These are phyloP conservation scores for Orbilia oligospora DNA, from an alignment of 2,329 filamentous ascomycete genomes.

Conservation along the genomic window DNA sequence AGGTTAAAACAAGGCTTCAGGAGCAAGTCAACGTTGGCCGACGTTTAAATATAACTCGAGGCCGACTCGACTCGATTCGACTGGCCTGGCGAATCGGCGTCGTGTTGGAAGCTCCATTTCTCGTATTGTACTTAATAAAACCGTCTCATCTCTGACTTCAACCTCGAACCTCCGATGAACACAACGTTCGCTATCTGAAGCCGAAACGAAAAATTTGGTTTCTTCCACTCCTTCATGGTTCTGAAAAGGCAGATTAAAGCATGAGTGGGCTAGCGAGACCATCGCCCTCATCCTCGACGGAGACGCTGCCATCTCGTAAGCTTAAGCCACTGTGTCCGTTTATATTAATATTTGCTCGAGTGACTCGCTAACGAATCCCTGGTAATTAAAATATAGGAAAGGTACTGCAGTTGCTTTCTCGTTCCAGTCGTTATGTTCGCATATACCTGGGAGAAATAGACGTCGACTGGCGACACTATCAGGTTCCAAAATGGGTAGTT, in stretches of 20 bases:
- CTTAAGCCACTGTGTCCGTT: conserved; percentile 16
- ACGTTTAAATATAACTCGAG: conserved; percentile 7
- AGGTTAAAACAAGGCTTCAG: too few relatives aligned
- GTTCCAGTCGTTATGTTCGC: conserved; percentile 51
- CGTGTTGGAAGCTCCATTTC: conserved; percentile 40
- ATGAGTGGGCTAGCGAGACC: conserved; percentile 54
- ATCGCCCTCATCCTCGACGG: conserved; percentile 17
- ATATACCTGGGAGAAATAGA: conserved; percentile 58
- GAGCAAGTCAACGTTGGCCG: conserved; percentile 27
- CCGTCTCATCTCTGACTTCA: background rate
- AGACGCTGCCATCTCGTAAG: conserved; percentile 54
- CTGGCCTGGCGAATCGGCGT: conserved; percentile 8
- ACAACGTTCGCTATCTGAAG: background rate
- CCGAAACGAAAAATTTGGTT: conserved; percentile 7
- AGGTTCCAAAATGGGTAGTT: conserved; percentile 57
- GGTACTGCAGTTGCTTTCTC: conserved; percentile 42
- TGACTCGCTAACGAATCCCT: background rate
- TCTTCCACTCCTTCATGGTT: conserved; percentile 34
- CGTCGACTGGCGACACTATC: conserved; percentile 57
- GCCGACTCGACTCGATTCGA: background rate
- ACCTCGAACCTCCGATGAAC: conserved; percentile 38
- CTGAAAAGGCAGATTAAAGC: background rate
- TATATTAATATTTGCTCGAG: background rate
- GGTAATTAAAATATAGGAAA: conserved; percentile 38
- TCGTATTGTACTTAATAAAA: background rate